A percentile compares a stretch with the other conserved stretches of the same genome.
phyloP scores from a whole-genome alignment of 139 green algal genomes.

The Chlamydomonas asymmetrica region DNA sequence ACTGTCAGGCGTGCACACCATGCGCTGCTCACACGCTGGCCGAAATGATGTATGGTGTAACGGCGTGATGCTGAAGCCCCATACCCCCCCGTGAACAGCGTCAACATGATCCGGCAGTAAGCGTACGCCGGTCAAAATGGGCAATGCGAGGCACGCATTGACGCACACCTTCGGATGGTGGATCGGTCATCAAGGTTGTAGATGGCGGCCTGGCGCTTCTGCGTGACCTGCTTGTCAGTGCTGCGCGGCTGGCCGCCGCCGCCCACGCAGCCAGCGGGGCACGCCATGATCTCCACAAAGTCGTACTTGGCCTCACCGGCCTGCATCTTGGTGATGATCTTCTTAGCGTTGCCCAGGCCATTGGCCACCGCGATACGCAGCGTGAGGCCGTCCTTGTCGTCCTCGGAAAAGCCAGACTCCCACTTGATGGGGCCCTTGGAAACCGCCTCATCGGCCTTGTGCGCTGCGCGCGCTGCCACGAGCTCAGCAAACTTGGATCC shows the following conservation, averaged over 20 bases:
- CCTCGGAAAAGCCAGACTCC: conserved; percentile 10
- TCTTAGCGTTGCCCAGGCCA: conserved; percentile 76
- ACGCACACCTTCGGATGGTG: conserved; percentile 1
- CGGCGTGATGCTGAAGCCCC: no score
- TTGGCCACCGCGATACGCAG: conserved; percentile 69
- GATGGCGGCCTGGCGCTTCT: conserved; percentile 56
- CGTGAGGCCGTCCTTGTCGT: conserved; percentile 11
- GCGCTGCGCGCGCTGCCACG: not conserved
- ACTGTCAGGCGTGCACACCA: no score
- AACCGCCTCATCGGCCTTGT: not conserved
- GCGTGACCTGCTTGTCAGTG: conserved; percentile 56
- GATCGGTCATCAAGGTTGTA: conserved; percentile 46
- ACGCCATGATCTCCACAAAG: conserved; percentile 73
- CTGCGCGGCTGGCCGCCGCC: conserved; percentile 67
- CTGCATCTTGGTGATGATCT: conserved; percentile 55
- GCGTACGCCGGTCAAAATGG: no score
- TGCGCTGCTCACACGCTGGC: no score
- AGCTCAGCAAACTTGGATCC: conserved; percentile 31
- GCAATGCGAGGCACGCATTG: no score
- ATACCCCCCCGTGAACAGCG: no score
- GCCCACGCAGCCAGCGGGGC: conserved; percentile 63
- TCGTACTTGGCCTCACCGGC: conserved; percentile 43
- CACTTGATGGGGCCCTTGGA: conserved; percentile 18
- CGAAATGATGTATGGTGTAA: no score
- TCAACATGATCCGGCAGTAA: no score